Evolutionary conservation across 73 alveolate genomes (phyloP).

Genomic region (Loxodes magnus): DNA sequence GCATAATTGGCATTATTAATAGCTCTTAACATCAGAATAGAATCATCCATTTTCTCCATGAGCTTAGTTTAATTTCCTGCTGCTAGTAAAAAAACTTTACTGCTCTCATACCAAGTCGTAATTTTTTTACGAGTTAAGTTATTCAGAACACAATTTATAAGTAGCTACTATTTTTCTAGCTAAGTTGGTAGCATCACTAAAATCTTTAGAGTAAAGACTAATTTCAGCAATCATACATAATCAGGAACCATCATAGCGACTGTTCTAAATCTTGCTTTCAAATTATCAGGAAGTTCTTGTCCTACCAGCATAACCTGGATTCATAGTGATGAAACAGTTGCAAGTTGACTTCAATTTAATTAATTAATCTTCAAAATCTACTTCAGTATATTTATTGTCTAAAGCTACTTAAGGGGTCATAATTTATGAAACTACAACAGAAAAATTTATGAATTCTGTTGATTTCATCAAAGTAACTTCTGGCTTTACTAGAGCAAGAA

Average conservation of each 20-base stretch:
- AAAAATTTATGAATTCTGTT: slow-evolving; percentile 87
- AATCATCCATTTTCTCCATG: slow-evolving; percentile 44
- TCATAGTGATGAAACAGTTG: slow-evolving; percentile 94
- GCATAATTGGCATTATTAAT: slow-evolving; percentile 55
- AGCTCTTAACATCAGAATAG: slow-evolving; percentile 45
- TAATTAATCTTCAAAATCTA: slow-evolving; percentile 80
- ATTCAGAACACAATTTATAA: slow-evolving; percentile 57
- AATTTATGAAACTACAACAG: slow-evolving; percentile 72
- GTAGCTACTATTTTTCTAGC: slow-evolving; percentile 69
- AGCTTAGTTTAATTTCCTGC: slow-evolving; percentile 50
- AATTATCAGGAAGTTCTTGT: slow-evolving; percentile 96
- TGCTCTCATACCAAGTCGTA: slow-evolving; percentile 68
- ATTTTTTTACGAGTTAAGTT: slow-evolving; percentile 47
- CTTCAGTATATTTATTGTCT: slow-evolving; percentile 65
- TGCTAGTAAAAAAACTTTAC: slow-evolving; percentile 51
- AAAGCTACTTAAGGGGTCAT: slow-evolving; percentile 72
- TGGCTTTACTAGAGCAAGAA: slow-evolving; percentile 97
- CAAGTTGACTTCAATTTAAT: slow-evolving; percentile 82
- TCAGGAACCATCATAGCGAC: slow-evolving; percentile 94
- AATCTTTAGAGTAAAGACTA: slow-evolving; percentile 55
- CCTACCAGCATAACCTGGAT: slow-evolving; percentile 97
- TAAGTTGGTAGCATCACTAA: slow-evolving; percentile 46
- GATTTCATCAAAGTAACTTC: slow-evolving; percentile 99
- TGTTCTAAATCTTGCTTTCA: slow-evolving; percentile 83
- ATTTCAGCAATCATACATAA: slow-evolving; percentile 78